A percentile compares a stretch with the other conserved stretches of the same genome.
Evolutionary conservation across 2,329 filamentous ascomycete genomes (phyloP).

Genomic region (Fusarium sp.): DNA sequence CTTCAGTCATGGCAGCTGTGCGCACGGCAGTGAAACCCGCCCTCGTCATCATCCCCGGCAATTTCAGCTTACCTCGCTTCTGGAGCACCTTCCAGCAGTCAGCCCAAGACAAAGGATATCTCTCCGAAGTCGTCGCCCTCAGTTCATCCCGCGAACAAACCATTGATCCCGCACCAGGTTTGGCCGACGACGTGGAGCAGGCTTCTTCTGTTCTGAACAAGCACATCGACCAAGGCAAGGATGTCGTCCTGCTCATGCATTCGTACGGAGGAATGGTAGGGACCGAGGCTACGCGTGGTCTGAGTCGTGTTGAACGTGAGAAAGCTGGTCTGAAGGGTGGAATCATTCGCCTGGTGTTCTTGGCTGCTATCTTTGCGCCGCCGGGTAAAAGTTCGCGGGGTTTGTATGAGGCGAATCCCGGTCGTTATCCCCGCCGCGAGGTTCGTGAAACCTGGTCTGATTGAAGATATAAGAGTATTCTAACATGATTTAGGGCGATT

Average conservation of each 20-base stretch:
- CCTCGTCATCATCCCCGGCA: slow-evolving; percentile 7
- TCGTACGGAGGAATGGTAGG: slow-evolving; percentile 25
- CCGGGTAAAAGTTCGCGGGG: slow-evolving; percentile 7
- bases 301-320: slow-evolving; percentile 1
- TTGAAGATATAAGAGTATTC: fast-evolving
- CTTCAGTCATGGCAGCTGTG: not conserved
- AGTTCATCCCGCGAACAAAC: slow-evolving; percentile 2
- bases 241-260: slow-evolving; percentile 25
- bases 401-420: slow-evolving; percentile 5
- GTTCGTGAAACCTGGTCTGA: not conserved
- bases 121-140: slow-evolving; percentile 3
- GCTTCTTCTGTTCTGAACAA: slow-evolving; percentile 1
- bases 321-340: not conserved
- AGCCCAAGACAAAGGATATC: not conserved
- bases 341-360: slow-evolving; percentile 3
- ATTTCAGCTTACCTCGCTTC: slow-evolving; percentile 21
- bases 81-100: slow-evolving; percentile 6
- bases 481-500: not conserved
- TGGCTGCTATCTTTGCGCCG: slow-evolving; percentile 18
- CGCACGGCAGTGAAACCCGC: not conserved
- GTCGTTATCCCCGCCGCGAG: not conserved
- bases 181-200: slow-evolving; percentile 10
- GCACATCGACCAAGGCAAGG: not conserved
- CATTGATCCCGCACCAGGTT: slow-evolving; percentile 15
- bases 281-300: slow-evolving; percentile 6